Evolutionary conservation across 768 basidiomycete species (phyloP).

Genomic region (Boletus bicolor): DNA sequence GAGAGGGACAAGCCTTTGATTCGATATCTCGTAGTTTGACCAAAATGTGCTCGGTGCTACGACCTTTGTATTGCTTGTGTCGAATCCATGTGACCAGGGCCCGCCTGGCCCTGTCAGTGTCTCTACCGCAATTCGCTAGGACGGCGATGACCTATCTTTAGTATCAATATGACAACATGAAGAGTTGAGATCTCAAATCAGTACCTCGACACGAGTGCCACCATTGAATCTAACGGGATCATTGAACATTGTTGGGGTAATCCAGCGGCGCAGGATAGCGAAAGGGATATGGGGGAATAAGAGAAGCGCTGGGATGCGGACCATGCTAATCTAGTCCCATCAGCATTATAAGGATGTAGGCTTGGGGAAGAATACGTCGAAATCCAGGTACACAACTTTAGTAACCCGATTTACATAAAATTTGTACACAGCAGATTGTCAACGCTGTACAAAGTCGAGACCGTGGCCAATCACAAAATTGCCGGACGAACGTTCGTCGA

Average conservation of each 20-base stretch:
- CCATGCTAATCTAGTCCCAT: background rate
- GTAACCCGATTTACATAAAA: background rate
- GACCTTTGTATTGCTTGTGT: constrained; percentile 29
- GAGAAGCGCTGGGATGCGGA: constrained; percentile 2
- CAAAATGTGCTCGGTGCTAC: constrained; percentile 31
- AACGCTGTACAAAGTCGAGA: constrained; percentile 5
- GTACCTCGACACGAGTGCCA: constrained; percentile 30
- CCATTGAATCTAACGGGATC: constrained; percentile 28
- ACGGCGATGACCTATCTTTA: constrained; percentile 29
- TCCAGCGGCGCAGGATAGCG: background rate
- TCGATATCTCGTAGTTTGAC: constrained; percentile 28
- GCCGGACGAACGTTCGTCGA: constrained; percentile 11
- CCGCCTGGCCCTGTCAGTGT: constrained; percentile 24
- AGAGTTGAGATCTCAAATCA: background rate
- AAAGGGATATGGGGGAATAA: background rate
- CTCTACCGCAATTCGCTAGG: constrained; percentile 32
- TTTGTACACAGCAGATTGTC: constrained; percentile 16
- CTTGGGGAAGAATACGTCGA: constrained; percentile 10
- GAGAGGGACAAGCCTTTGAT: constrained; percentile 21
- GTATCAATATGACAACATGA: background rate
- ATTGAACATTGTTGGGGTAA: constrained; percentile 17
- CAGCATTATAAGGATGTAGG: constrained; percentile 12
- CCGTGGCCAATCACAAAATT: constrained; percentile 12
- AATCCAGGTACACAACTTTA: constrained; percentile 10
- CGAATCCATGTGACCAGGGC: constrained; percentile 31